Evolutionary conservation across 768 basidiomycete species (phyloP).

Genomic region (Tremella fuciformis): DNA sequence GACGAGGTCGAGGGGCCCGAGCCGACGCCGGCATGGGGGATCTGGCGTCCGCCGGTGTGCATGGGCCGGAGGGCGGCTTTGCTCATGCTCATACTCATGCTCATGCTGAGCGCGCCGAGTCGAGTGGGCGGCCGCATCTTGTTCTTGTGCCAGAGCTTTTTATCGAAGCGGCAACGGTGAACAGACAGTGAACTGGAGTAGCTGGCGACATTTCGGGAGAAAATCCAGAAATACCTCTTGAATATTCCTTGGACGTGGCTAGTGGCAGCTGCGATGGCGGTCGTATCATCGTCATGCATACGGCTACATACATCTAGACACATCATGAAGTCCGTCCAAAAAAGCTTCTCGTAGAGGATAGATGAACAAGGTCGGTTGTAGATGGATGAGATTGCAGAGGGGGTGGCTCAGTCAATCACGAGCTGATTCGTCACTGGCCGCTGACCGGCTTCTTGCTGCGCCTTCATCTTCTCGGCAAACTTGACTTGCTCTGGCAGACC

Average conservation of each 20-base stretch:
- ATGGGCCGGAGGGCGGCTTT: conserved; percentile 9
- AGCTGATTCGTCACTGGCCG: not conserved
- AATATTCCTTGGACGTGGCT: not conserved
- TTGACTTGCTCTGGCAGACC: conserved; percentile 9
- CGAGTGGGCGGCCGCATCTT: too few relatives aligned
- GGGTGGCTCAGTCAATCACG: conserved; percentile 3
- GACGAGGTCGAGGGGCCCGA: conserved; percentile 6
- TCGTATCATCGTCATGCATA: too few relatives aligned
- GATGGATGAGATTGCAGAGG: not conserved
- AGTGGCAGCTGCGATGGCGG: too few relatives aligned
- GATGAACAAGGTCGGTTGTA: too few relatives aligned
- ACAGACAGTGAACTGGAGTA: too few relatives aligned
- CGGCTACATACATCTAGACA: too few relatives aligned
- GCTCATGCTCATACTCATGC: too few relatives aligned
- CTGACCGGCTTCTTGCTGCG: conserved; percentile 1
- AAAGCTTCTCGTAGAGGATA: too few relatives aligned
- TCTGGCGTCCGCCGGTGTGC: conserved; percentile 42
- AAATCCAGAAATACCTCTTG: not conserved
- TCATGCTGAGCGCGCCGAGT: too few relatives aligned
- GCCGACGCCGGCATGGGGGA: conserved; percentile 31
- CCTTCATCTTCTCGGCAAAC: conserved; percentile 8
- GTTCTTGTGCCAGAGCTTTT: too few relatives aligned
- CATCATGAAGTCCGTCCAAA: too few relatives aligned
- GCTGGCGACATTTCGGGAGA: conserved; percentile 5
- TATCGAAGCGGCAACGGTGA: too few relatives aligned